Conservation (phyloP, 306 rosid species). For the Cicer yamashitae region DNA sequence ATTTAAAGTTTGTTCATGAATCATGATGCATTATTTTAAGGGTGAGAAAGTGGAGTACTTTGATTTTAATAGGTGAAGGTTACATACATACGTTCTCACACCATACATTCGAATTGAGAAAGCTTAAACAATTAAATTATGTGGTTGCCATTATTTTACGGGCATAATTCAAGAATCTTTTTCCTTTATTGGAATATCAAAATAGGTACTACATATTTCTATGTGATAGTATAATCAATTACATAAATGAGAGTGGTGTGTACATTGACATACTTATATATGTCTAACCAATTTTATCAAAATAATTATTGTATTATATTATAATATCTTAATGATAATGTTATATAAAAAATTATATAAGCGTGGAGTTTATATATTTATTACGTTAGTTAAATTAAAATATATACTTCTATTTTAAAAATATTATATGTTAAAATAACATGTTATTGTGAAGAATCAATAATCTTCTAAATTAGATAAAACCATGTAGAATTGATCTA, state of each 20-base stretch:
- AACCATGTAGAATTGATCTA: too few species aligned
- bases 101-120: constrained; percentile 17
- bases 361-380: too few species aligned
- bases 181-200: neutral
- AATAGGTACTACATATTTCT: constrained; percentile 3
- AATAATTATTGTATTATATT: neutral
- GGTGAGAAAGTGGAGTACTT: constrained; percentile 24
- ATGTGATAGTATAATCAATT: neutral
- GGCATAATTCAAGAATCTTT: constrained; percentile 35
- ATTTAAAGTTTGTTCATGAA: constrained; percentile 29
- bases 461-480: too few species aligned
- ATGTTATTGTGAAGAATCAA: too few species aligned
- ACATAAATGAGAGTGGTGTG: neutral
- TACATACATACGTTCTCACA: constrained; percentile 34
- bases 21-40: constrained; percentile 13
- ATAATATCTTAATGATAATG: neutral
- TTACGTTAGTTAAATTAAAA: too few species aligned
- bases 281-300: neutral
- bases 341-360: too few species aligned
- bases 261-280: too few species aligned
- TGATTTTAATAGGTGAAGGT: constrained; percentile 29
- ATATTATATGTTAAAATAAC: too few species aligned
- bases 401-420: too few species aligned
- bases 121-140: constrained; percentile 30
- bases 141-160: constrained; percentile 30